phyloP scores from a whole-genome alignment of 495 filamentous ascomycete genomes.

The Aspergillus indologenus region DNA sequence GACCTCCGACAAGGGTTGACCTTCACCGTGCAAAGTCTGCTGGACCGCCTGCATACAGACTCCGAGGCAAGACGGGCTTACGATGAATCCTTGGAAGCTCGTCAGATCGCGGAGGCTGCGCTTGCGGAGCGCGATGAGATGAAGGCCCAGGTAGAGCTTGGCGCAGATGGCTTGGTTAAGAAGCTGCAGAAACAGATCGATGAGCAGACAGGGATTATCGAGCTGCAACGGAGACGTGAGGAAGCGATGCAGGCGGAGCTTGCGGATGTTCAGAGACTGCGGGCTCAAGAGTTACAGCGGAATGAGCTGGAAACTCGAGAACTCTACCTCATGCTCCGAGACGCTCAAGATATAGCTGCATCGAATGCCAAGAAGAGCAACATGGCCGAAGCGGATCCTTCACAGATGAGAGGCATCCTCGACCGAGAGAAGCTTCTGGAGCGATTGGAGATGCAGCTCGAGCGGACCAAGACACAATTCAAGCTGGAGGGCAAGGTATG shows the following conservation, averaged over 20 bases:
- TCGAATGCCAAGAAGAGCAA: slow-evolving; percentile 74
- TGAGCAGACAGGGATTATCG: slow-evolving; percentile 86
- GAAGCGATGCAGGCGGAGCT: slow-evolving; percentile 86
- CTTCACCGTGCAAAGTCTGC: slow-evolving; percentile 91
- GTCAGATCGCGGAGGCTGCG: slow-evolving; percentile 90
- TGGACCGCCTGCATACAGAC: slow-evolving; percentile 95
- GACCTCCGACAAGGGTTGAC: slow-evolving; percentile 96
- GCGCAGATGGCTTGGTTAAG: slow-evolving; percentile 88
- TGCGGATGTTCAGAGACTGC: slow-evolving; percentile 77
- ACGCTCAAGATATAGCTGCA: slow-evolving; percentile 93
- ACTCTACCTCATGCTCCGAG: slow-evolving; percentile 95
- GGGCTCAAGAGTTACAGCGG: slow-evolving; percentile 88
- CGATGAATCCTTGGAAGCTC: slow-evolving; percentile 83
- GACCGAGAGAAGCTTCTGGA: slow-evolving; percentile 90
- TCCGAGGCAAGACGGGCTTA: slow-evolving; percentile 86
- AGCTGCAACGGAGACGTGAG: slow-evolving; percentile 78
- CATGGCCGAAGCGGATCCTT: slow-evolving; percentile 59
- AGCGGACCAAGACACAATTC: slow-evolving; percentile 95
- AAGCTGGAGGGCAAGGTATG: slow-evolving; percentile 95
- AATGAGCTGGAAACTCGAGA: slow-evolving; percentile 95
- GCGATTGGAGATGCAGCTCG: slow-evolving; percentile 87
- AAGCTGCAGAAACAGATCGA: slow-evolving; percentile 92
- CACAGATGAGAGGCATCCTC: slow-evolving; percentile 85
- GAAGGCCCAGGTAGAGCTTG: slow-evolving; percentile 85
- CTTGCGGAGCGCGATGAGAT: slow-evolving; percentile 97